Percentiles rank a stretch among this genome's conserved stretches.
Evolutionary conservation across 306 rosid species (phyloP).

Genomic region (Fragaria vesca): DNA sequence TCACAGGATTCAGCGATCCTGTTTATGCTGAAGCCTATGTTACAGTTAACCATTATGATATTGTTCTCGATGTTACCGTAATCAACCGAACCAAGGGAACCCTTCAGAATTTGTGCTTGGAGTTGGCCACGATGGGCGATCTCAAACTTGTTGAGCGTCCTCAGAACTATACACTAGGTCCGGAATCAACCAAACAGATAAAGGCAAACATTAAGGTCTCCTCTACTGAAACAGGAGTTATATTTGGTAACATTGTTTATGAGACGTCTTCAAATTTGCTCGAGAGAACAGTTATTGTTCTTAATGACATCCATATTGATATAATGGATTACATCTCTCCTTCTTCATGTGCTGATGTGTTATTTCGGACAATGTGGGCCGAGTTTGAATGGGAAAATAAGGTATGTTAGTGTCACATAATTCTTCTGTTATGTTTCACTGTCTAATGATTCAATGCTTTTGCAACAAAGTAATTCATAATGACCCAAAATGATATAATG

Average conservation of each 20-base stretch:
- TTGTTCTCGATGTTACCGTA: slow-evolving; percentile 95
- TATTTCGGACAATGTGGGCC: slow-evolving; percentile 99
- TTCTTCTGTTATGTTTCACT: slow-evolving; percentile 1
- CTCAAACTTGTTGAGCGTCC: slow-evolving; percentile 99
- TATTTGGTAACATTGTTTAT: slow-evolving; percentile 93
- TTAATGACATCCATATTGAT: slow-evolving; percentile 98
- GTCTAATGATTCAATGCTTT: background rate
- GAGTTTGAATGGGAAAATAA: slow-evolving; percentile 99
- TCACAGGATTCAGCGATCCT: slow-evolving; percentile 98
- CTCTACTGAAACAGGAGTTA: slow-evolving; percentile 96
- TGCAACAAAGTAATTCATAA: background rate
- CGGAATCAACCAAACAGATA: slow-evolving; percentile 93
- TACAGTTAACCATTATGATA: slow-evolving; percentile 95
- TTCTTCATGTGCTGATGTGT: slow-evolving; percentile 85
- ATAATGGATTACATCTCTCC: slow-evolving; percentile 99
- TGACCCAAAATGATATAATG: background rate
- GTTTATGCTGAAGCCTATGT: slow-evolving; percentile 99
- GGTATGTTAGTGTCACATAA: slow-evolving; percentile 40
- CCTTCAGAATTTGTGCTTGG: slow-evolving; percentile 96
- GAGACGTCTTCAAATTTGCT: slow-evolving; percentile 90
- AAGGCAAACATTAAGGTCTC: slow-evolving; percentile 99
- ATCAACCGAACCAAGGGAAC: slow-evolving; percentile 97
- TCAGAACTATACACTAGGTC: slow-evolving; percentile 94
- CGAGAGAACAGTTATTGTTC: slow-evolving; percentile 90
- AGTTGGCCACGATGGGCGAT: slow-evolving; percentile 99